Evolutionary conservation across 345 rosid species (phyloP).

Genomic region (Cardamine resedifolia): DNA sequence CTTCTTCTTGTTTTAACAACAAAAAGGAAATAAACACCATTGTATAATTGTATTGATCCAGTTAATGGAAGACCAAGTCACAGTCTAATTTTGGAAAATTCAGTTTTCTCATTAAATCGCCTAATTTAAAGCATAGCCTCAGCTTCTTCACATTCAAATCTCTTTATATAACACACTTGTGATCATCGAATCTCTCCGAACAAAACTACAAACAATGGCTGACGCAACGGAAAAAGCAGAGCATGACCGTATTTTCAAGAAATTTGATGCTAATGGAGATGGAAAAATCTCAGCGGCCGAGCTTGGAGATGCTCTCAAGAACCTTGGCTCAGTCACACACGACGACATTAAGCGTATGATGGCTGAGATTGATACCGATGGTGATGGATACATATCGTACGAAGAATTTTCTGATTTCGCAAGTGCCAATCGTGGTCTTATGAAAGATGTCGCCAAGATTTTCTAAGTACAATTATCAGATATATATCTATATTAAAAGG

Average conservation of each 20-base stretch:
- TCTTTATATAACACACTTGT: constrained; percentile 26
- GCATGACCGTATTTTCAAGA: constrained; percentile 70
- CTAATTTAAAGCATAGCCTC: constrained; percentile 40
- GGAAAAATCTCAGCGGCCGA: constrained; percentile 73
- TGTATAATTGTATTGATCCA: background rate
- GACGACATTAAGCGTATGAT: constrained; percentile 81
- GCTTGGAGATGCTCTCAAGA: constrained; percentile 74
- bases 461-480: constrained; percentile 36
- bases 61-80: constrained; percentile 23
- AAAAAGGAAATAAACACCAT: background rate
- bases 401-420: constrained; percentile 74
- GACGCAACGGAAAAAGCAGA: constrained; percentile 56
- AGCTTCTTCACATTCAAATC: constrained; percentile 12
- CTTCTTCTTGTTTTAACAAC: background rate
- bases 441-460: constrained; percentile 86
- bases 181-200: constrained; percentile 1
- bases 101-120: constrained; percentile 6
- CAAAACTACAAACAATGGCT: constrained; percentile 44
- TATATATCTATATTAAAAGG: background rate
- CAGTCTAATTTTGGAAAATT: constrained; percentile 34
- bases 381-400: constrained; percentile 80
- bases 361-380: constrained; percentile 88
- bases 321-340: constrained; percentile 55
- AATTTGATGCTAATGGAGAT: constrained; percentile 79
- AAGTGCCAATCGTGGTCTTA: constrained; percentile 67